These are phyloP conservation scores for Aspergillus quadrilineatus DNA, from an alignment of 2,329 filamentous ascomycete species.

Conservation along the genomic window DNA sequence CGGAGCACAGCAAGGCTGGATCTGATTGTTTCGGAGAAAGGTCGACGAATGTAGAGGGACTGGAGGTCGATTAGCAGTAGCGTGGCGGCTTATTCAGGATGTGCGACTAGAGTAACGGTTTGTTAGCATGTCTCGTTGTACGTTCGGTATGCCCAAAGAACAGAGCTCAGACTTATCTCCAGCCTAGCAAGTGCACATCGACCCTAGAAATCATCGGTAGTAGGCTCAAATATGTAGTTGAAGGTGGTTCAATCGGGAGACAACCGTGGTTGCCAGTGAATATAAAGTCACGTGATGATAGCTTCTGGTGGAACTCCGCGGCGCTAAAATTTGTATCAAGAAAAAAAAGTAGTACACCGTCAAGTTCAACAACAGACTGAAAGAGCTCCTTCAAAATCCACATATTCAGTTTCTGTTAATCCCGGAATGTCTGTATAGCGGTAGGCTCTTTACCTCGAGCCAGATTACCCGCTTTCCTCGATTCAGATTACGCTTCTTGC, in stretches of 20 bases:
- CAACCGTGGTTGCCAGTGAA: neutral
- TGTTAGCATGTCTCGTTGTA: no score
- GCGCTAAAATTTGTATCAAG: slow-evolving; percentile 30
- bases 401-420: neutral
- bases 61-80: no score
- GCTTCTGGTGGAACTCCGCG: slow-evolving; percentile 20
- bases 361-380: slow-evolving; percentile 11
- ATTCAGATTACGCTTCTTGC: slow-evolving; percentile 5
- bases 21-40: neutral
- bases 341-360: slow-evolving; percentile 22
- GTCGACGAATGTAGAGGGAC: neutral
- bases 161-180: neutral
- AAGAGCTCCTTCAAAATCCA: slow-evolving; percentile 5
- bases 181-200: neutral
- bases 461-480: slow-evolving; percentile 13
- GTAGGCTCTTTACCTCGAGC: slow-evolving; percentile 23
- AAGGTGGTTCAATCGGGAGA: neutral
- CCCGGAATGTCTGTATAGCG: slow-evolving; percentile 25
- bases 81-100: no score
- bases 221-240: neutral
- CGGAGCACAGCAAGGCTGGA: neutral
- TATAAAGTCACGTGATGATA: slow-evolving; percentile 22
- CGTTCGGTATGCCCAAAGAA: no score
- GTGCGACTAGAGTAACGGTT: no score
- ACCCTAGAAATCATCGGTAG: neutral